Evolutionary conservation across 164 flowering plant genomes (phyloP).

Genomic region (Tetrastigma voinierianum): DNA sequence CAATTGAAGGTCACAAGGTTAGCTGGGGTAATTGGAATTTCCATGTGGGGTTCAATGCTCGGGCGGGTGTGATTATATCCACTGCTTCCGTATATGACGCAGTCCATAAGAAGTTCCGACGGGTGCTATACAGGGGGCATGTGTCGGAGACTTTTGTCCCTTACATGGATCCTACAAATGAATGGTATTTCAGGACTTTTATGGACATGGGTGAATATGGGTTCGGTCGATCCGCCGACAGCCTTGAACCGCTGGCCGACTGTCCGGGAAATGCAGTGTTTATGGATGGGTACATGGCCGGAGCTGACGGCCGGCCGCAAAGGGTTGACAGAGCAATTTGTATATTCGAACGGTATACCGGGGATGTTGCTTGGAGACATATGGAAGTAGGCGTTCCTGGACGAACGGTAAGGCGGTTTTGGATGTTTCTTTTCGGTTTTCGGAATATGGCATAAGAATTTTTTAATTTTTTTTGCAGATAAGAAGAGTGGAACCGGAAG

Average conservation of each 20-base stretch:
- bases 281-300: conserved; percentile 41
- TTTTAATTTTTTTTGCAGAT: conserved; percentile 19
- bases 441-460: not conserved
- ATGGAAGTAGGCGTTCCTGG: conserved; percentile 41
- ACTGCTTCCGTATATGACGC: conserved; percentile 42
- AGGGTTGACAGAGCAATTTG: conserved; percentile 31
- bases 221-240: conserved; percentile 40
- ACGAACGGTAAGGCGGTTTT: conserved; percentile 22
- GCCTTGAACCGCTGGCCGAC: conserved; percentile 36
- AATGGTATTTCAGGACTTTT: conserved; percentile 54
- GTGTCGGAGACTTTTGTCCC: conserved; percentile 64
- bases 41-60: conserved; percentile 44
- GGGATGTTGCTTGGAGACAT: conserved; percentile 48
- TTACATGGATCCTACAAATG: conserved; percentile 53
- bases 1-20: conserved; percentile 25
- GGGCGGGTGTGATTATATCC: conserved; percentile 51
- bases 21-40: conserved; percentile 57
- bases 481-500: conserved; percentile 22
- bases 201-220: conserved; percentile 59
- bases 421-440: not conserved
- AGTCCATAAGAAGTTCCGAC: conserved; percentile 15
- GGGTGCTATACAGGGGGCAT: conserved; percentile 52
- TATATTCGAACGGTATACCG: conserved; percentile 40
- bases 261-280: conserved; percentile 45
- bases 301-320: conserved; percentile 30